Percentiles rank a stretch among this genome's conserved stretches.
Evolutionary conservation across 108 stramenopile species (phyloP).

Genomic region (Nitzschia putrida): DNA sequence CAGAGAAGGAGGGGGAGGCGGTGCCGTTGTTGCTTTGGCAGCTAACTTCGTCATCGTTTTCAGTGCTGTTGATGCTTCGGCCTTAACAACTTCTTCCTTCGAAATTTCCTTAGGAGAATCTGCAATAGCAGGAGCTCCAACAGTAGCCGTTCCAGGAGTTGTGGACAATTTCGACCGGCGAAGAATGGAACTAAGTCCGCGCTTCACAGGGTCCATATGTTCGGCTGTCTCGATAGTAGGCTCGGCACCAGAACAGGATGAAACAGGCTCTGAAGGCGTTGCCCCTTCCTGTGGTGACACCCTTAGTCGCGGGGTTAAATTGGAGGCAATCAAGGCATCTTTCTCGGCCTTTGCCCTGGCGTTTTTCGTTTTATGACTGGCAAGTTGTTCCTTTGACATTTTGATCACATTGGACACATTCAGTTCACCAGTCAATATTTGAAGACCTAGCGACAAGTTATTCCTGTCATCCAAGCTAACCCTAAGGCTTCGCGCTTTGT

Average conservation of each 20-base stretch:
- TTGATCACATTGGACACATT: constrained; percentile 41
- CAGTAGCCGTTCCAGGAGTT: neutral
- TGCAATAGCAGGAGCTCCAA: neutral
- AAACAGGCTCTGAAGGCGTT: neutral
- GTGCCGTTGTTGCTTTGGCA: neutral
- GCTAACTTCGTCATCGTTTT: neutral
- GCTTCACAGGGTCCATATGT: neutral
- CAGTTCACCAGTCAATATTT: constrained; percentile 57
- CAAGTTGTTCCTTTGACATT: constrained; percentile 66
- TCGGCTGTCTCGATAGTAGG: neutral
- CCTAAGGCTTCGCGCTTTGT: constrained; percentile 56
- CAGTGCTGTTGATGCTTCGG: neutral
- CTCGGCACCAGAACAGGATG: neutral
- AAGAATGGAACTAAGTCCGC: neutral
- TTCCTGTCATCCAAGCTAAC: constrained; percentile 56
- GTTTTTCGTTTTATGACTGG: constrained; percentile 49
- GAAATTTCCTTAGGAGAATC: neutral
- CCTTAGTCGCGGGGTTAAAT: constrained; percentile 32
- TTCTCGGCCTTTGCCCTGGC: constrained; percentile 50
- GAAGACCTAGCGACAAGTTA: constrained; percentile 62
- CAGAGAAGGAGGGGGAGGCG: constrained; percentile 39
- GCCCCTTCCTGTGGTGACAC: constrained; percentile 30
- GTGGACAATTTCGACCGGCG: neutral
- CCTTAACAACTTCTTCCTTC: neutral
- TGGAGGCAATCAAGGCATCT: constrained; percentile 42